Evolutionary conservation across 2,329 filamentous ascomycete genomes (phyloP).

Genomic region (Alternaria atra): DNA sequence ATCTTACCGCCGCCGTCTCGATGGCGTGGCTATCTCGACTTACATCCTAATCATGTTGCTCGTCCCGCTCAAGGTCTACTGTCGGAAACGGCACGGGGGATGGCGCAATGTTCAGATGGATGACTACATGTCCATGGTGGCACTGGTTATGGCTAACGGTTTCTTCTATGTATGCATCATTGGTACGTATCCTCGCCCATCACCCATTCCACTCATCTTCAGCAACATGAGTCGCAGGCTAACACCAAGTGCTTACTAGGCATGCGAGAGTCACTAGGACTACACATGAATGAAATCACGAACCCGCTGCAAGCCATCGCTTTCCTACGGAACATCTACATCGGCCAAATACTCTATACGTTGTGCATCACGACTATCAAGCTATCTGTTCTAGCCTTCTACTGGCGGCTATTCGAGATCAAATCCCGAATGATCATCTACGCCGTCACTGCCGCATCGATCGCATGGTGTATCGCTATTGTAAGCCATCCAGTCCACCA

Average conservation of each 20-base stretch:
- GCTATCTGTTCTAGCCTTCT: slow-evolving; percentile 37
- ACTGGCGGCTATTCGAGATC: slow-evolving; percentile 38
- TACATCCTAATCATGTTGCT: slow-evolving; percentile 33
- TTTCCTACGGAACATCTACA: slow-evolving; percentile 28
- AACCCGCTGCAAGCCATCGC: slow-evolving; percentile 16
- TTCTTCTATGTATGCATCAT: slow-evolving; percentile 32
- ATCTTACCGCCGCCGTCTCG: slow-evolving; percentile 27
- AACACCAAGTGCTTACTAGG: slow-evolving; percentile 12
- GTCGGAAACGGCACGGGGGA: slow-evolving; percentile 29
- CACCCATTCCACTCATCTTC: not conserved
- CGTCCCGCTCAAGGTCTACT: slow-evolving; percentile 36
- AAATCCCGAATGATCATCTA: slow-evolving; percentile 20
- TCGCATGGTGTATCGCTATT: slow-evolving; percentile 31
- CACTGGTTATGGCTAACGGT: slow-evolving; percentile 26
- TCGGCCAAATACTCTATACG: slow-evolving; percentile 32
- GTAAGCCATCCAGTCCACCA: slow-evolving; percentile 10
- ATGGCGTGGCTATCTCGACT: slow-evolving; percentile 32
- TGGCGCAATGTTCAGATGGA: slow-evolving; percentile 33
- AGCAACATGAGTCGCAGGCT: not conserved
- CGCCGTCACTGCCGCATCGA: slow-evolving; percentile 18
- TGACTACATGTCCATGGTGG: slow-evolving; percentile 28
- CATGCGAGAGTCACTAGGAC: slow-evolving; percentile 25
- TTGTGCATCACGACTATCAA: slow-evolving; percentile 28
- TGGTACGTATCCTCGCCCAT: slow-evolving; percentile 17
- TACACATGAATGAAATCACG: slow-evolving; percentile 20